Percentiles rank a stretch among this genome's conserved stretches.
Conservation (phyloP, 2,329 filamentous ascomycete genomes). For the Drechslerella coelobrocha region DNA sequence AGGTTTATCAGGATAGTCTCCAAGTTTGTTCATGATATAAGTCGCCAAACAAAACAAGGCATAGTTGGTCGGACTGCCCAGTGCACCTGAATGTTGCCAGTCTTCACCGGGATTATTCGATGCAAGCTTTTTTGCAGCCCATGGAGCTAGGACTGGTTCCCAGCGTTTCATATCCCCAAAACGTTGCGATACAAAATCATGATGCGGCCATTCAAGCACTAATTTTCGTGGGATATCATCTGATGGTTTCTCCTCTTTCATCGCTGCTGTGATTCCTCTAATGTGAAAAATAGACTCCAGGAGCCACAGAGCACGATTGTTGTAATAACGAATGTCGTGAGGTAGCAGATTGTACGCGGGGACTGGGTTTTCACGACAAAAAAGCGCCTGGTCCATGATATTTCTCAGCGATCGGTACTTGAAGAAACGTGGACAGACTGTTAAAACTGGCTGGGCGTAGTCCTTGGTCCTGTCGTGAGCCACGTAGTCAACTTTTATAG, state of each 20-base stretch:
- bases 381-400: neutral
- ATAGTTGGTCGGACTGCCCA: conserved; percentile 19
- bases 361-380: neutral
- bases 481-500: neutral
- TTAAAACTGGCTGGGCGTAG: neutral
- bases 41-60: conserved; percentile 8
- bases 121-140: conserved; percentile 15
- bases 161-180: neutral
- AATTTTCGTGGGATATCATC: conserved; percentile 4
- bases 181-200: conserved; percentile 6
- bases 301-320: conserved; percentile 17
- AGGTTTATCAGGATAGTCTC: conserved; percentile 11
- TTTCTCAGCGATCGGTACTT: neutral
- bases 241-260: neutral
- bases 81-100: neutral
- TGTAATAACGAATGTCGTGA: conserved; percentile 1
- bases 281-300: conserved; percentile 10
- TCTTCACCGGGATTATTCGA: neutral
- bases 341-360: neutral
- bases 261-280: neutral
- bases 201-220: conserved; percentile 4
- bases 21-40: conserved; percentile 15
- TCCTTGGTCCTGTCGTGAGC: neutral
- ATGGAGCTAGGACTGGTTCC: neutral
- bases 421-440: conserved; percentile 6